A percentile compares a stretch with the other conserved stretches of the same genome.
These are phyloP conservation scores for Cyanidioschyzon merolae DNA, from an alignment of 23 red algal species.

Conservation along the genomic window DNA sequence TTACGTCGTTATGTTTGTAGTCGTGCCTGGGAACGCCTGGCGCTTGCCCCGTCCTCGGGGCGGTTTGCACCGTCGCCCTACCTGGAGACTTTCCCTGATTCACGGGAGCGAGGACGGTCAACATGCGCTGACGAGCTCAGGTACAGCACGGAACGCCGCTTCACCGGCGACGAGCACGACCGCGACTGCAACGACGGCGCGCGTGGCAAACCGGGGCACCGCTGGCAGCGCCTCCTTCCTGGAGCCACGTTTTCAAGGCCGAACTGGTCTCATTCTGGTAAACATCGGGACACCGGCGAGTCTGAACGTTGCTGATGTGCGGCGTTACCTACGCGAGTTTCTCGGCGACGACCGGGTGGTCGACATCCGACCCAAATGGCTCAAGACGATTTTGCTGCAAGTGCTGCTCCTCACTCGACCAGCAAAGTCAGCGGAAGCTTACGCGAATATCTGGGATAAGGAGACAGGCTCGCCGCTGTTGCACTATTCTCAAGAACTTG, in stretches of 20 bases:
- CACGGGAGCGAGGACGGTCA: neutral
- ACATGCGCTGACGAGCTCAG: neutral
- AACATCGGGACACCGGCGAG: slow-evolving; percentile 89
- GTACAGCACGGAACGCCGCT: neutral
- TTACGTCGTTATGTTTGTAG: no score
- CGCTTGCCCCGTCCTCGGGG: no score
- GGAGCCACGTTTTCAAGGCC: slow-evolving; percentile 34
- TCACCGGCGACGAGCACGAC: neutral
- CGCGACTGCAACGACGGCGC: neutral
- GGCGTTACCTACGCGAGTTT: slow-evolving; percentile 92
- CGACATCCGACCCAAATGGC: slow-evolving; percentile 63
- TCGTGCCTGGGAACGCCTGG: no score
- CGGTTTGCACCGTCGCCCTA: no score
- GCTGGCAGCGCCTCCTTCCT: neutral
- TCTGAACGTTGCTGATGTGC: slow-evolving; percentile 56
- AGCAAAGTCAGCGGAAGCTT: slow-evolving; percentile 76
- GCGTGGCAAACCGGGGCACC: neutral
- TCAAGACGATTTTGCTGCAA: slow-evolving; percentile 68
- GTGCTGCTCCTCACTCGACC: slow-evolving; percentile 75
- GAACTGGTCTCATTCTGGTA: slow-evolving; percentile 73
- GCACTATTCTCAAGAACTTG: slow-evolving; percentile 70
- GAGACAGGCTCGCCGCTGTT: slow-evolving; percentile 81
- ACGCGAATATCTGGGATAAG: slow-evolving; percentile 81
- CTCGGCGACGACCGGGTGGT: slow-evolving; percentile 88
- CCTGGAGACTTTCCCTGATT: no score